These are phyloP conservation scores for Terana coerulea DNA, from an alignment of 768 basidiomycete genomes.

Conservation along the genomic window DNA sequence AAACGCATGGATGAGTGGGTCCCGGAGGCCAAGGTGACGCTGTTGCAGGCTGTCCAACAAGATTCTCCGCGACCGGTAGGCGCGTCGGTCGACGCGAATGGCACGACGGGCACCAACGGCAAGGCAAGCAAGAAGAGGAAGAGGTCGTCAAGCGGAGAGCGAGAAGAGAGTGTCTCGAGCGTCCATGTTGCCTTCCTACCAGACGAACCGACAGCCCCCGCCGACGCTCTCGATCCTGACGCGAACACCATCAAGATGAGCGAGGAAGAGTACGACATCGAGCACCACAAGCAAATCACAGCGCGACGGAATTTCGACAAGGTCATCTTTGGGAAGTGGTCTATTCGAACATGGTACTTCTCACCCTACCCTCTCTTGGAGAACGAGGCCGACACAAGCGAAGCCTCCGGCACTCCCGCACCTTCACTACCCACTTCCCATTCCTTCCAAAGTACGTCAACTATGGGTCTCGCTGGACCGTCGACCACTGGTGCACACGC, in stretches of 20 bases:
- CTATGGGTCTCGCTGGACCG: too few species aligned
- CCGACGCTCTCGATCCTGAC: slow-evolving; percentile 10
- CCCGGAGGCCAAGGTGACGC: slow-evolving; percentile 38
- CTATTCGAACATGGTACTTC: slow-evolving; percentile 88
- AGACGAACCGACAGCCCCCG: slow-evolving; percentile 8
- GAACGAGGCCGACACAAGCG: slow-evolving; percentile 57
- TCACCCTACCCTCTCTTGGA: slow-evolving; percentile 87
- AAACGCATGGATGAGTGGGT: slow-evolving; percentile 78
- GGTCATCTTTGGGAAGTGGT: slow-evolving; percentile 81
- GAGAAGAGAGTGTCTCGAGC: not conserved
- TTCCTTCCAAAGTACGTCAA: too few species aligned
- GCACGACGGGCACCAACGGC: slow-evolving; percentile 15
- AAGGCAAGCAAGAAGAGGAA: slow-evolving; percentile 15
- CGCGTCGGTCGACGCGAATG: slow-evolving; percentile 14
- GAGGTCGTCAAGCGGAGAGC: too few species aligned
- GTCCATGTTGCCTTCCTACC: not conserved
- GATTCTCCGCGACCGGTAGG: not conserved
- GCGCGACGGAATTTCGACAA: slow-evolving; percentile 81
- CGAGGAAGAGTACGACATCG: slow-evolving; percentile 68
- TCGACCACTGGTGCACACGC: slow-evolving; percentile 8
- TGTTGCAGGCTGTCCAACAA: slow-evolving; percentile 21
- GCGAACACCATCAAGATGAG: slow-evolving; percentile 35
- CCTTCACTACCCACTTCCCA: not conserved
- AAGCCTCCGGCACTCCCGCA: slow-evolving; percentile 18
- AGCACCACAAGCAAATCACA: slow-evolving; percentile 63